phyloP scores from a whole-genome alignment of 2,329 filamentous ascomycete genomes.

The Ceratocystis smalleyi region DNA sequence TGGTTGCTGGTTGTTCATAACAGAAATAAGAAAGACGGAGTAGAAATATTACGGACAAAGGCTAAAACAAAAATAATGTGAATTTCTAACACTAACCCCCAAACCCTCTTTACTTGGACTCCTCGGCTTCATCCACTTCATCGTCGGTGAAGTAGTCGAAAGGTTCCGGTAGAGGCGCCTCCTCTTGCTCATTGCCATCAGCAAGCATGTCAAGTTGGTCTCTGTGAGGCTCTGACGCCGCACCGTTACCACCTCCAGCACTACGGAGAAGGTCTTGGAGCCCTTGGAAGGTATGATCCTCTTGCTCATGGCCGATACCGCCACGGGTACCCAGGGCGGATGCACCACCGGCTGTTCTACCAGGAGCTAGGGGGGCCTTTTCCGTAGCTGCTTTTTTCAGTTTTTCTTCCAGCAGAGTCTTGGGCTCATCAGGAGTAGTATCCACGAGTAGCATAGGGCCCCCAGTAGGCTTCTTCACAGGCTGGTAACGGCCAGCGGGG shows the following conservation, averaged over 20 bases:
- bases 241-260: background rate
- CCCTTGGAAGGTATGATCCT: slow-evolving; percentile 22
- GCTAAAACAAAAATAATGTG: background rate
- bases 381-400: slow-evolving; percentile 63
- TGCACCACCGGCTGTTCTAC: slow-evolving; percentile 20
- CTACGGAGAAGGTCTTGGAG: slow-evolving; percentile 14
- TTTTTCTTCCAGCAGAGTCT: slow-evolving; percentile 77
- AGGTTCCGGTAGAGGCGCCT: slow-evolving; percentile 52
- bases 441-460: slow-evolving; percentile 86
- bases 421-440: slow-evolving; percentile 60
- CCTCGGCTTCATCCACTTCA: slow-evolving; percentile 29
- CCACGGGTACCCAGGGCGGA: slow-evolving; percentile 22
- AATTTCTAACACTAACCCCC: background rate
- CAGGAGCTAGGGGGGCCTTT: slow-evolving; percentile 40
- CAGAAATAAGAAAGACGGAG: background rate
- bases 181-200: slow-evolving; percentile 57
- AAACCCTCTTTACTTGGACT: background rate
- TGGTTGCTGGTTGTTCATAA: background rate
- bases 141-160: slow-evolving; percentile 68
- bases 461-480: slow-evolving; percentile 82
- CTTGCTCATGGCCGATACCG: slow-evolving; percentile 21
- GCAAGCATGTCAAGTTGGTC: slow-evolving; percentile 51
- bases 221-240: background rate
- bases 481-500: slow-evolving; percentile 76
- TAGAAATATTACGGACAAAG: background rate